Percentiles rank a stretch among this genome's conserved stretches.
These are phyloP conservation scores for Porpolomopsis calyptriformis DNA, from an alignment of 768 basidiomycete species.

Conservation along the genomic window DNA sequence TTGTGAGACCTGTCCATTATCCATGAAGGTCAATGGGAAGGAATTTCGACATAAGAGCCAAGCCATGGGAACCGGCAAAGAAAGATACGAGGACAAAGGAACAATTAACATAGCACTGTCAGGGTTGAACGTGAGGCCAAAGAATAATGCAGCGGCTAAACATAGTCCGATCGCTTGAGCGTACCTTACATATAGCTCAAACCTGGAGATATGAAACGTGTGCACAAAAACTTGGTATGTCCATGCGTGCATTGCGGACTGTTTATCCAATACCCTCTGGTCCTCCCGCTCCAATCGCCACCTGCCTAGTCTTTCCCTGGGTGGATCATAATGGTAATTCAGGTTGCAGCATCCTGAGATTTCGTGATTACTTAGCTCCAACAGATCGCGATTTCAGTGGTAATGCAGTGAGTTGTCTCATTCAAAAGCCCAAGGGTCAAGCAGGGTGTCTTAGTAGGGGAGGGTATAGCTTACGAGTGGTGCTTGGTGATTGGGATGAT, in stretches of 20 bases:
- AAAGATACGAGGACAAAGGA: too few relatives aligned
- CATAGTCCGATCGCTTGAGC: background rate
- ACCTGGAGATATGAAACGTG: background rate
- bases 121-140: background rate
- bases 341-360: background rate
- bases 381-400: background rate
- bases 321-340: background rate
- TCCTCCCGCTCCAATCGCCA: background rate
- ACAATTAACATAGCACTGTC: background rate
- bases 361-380: background rate
- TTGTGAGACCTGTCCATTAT: too few relatives aligned
- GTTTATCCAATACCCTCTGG: background rate
- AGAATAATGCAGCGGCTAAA: background rate
- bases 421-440: background rate
- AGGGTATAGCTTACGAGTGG: background rate
- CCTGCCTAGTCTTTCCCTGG: background rate
- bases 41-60: too few relatives aligned
- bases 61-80: too few relatives aligned
- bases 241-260: background rate
- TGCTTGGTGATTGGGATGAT: background rate
- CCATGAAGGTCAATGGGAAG: too few relatives aligned
- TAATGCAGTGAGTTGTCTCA: background rate
- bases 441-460: background rate
- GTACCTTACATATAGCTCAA: background rate
- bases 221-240: background rate